A percentile compares a stretch with the other conserved stretches of the same genome.
Conservation (phyloP, 2,329 filamentous ascomycete genomes). For the Septoria linicola region DNA sequence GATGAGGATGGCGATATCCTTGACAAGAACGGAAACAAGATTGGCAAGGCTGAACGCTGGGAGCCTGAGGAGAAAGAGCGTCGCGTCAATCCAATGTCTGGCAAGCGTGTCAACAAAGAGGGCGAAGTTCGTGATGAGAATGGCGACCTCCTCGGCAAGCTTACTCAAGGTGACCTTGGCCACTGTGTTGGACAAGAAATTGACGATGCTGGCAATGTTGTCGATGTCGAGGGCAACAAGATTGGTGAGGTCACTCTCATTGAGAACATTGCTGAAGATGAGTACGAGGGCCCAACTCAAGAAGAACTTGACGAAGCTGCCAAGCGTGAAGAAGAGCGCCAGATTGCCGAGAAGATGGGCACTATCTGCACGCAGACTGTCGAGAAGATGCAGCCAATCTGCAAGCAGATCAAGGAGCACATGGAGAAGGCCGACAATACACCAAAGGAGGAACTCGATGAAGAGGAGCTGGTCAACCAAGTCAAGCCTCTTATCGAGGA, state of each 20-base stretch:
- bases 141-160: conserved; percentile 50
- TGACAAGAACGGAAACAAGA: conserved; percentile 55
- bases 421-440: conserved; percentile 78
- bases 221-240: conserved; percentile 60
- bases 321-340: conserved; percentile 64
- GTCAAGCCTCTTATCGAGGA: conserved; percentile 89
- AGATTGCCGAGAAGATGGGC: conserved; percentile 75
- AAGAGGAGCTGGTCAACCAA: conserved; percentile 81
- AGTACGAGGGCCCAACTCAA: conserved; percentile 57
- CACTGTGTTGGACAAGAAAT: conserved; percentile 55
- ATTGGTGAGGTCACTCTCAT: conserved; percentile 63
- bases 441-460: conserved; percentile 82
- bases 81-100: conserved; percentile 60
- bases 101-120: conserved; percentile 54
- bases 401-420: conserved; percentile 81
- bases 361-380: conserved; percentile 73
- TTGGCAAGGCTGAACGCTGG: conserved; percentile 55
- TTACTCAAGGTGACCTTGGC: conserved; percentile 53
- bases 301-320: conserved; percentile 52
- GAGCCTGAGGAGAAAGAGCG: conserved; percentile 55
- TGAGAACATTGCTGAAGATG: conserved; percentile 54
- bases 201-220: conserved; percentile 53
- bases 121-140: conserved; percentile 54
- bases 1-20: conserved; percentile 54
- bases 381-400: conserved; percentile 79